Evolutionary conservation across 1,139 yeast genomes (phyloP), one percentile per base, ranked within the genome.

Genomic region (Candida albicans): DNA sequence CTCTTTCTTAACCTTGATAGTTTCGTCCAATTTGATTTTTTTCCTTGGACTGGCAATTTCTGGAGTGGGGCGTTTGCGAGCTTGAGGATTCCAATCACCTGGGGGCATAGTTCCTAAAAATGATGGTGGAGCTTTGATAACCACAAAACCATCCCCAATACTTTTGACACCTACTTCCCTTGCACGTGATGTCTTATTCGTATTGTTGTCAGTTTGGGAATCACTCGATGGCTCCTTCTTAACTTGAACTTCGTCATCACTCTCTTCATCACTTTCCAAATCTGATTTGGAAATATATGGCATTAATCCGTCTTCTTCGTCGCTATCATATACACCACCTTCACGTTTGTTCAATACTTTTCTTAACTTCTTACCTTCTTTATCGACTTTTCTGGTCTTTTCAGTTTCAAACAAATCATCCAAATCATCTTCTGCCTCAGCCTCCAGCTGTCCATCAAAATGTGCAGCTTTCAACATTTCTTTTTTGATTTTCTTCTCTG

Each of bases 401-500:
- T 71, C 77, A 22, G 82, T 79, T 47, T 82, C 89, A 53, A 84
- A 84, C 44, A 84, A 66, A 49, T 79, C 84, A 54, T 80, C 84
- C 51, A 84, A 73, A 42, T 82, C 86, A 37, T 77, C 80, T 37
- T 75, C 82, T 30, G 68, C 79, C 36, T 77, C 85, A 32, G 73
- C 81, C 47, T 78, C 86, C 40, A 77, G 75, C 33, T 77, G 75
- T 10, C 84, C 88, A 63, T 76, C 81, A 46, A 87, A 75, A 40
- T 84, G 87, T 39, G 85, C 85, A 1, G 96, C 96, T 47, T 82
- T 79, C 50, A 89, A 75, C 93, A 88, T 90, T 64, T 93, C 98
- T 55, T 80, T 84, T 65, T 91, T 93, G 61, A 93, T 85, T 57
- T 90, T 85, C 52, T 79, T 80, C 62, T 93, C 97, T 33, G 91